Evolutionary conservation across 2,329 filamentous ascomycete genomes (phyloP), one percentile per base, ranked within the genome.

Genomic region (Aspergillus sclerotialis): DNA sequence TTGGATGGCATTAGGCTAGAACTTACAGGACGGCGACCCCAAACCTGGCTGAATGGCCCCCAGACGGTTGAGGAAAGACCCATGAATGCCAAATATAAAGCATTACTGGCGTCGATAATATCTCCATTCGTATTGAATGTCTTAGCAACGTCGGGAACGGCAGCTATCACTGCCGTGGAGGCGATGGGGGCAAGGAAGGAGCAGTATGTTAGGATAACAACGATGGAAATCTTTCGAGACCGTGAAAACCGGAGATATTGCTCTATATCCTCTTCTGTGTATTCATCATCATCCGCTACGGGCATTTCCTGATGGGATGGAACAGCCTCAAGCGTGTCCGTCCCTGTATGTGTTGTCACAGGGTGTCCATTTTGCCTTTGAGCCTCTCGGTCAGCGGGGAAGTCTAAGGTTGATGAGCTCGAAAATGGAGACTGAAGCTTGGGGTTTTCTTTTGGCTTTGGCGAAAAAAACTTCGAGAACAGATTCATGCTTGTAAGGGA

Each of bases 171-270:
- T 1, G 80, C 80, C 0, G 84, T 89, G 25, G 78, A 84, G 2
- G 78, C 82, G 15, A 86, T 75, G 0, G 85, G 85, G 1, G 84
- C 79, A 28, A 90, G 66, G 43, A 90, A 86, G 16, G 80, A 78
- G 60, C 82, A 87, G 52, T 81, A 84, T 0, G 82, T 80, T 33
- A 89, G 62, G 5, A 88, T 71, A 7, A 68, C 65, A 11, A 87
- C 80, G 33, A 90, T 83, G 40, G 78, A 50, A 3, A 70, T 53
- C 58, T 90, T 92, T 26, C 79, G 73, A 11, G 64, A 61, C 3
- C 62, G 59, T 0, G 79, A 72, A 40, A 88, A 72, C 12, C 72
- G 71, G 48, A 80, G 71, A 63, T 88, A 90, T 40, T 75, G 61
- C 28, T 71, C 69, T 23, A 74, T 71, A 35, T 68, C 65, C 27